These are phyloP conservation scores for Saccharomycopsis oosterbeekiorum DNA, from an alignment of 805 yeast species.

Conservation along the genomic window DNA sequence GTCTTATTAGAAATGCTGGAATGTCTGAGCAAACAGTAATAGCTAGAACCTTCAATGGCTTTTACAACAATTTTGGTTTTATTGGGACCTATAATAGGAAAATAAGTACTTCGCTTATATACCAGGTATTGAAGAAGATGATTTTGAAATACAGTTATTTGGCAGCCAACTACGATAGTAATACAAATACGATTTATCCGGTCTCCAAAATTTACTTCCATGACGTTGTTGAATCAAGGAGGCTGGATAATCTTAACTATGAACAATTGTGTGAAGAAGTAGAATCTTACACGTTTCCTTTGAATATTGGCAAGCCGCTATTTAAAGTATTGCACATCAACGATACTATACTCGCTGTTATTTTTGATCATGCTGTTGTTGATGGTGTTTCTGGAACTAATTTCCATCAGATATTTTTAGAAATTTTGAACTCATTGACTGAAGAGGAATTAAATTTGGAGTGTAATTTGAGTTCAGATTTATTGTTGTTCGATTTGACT, in stretches of 20 bases:
- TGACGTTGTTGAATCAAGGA: background rate
- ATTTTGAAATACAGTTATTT: conserved; percentile 2
- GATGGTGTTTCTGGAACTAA: conserved; percentile 5
- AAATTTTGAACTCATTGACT: background rate
- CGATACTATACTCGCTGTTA: background rate
- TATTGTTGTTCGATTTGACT: conserved; percentile 1
- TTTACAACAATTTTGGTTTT: conserved; percentile 1
- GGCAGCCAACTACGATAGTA: background rate
- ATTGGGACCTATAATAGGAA: background rate
- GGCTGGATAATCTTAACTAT: background rate
- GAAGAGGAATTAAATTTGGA: background rate
- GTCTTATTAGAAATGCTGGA: background rate
- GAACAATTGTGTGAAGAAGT: conserved; percentile 1
- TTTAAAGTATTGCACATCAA: background rate
- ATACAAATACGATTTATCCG: background rate
- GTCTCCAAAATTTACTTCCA: background rate
- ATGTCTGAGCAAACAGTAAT: background rate
- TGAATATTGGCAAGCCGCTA: background rate
- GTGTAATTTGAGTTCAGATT: background rate
- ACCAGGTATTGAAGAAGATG: conserved; percentile 1
- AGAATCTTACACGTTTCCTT: conserved; percentile 1
- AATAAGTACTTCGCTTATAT: background rate
- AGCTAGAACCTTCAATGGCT: conserved; percentile 3
- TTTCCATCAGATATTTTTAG: background rate
- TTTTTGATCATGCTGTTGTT: conserved; percentile 8